Evolutionary conservation across 306 rosid genomes (phyloP).

Genomic region (Styphnolobium japonicum): DNA sequence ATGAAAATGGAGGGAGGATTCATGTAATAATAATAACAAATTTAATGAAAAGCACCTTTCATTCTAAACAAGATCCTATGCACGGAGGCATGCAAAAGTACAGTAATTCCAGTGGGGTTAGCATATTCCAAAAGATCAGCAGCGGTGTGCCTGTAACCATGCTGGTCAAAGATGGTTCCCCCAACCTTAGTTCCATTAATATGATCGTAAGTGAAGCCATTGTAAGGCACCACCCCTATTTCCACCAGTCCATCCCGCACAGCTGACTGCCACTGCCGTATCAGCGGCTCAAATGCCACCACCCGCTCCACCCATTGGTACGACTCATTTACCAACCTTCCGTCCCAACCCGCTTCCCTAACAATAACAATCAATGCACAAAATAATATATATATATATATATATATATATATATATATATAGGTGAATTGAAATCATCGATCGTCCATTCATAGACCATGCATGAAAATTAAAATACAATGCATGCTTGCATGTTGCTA

Average conservation of each 20-base stretch:
- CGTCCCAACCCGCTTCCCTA: slow-evolving; percentile 65
- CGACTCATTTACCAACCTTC: slow-evolving; percentile 51
- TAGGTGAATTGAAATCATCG: too few species aligned
- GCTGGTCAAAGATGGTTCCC: slow-evolving; percentile 61
- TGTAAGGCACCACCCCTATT: slow-evolving; percentile 53
- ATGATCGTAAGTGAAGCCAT: slow-evolving; percentile 75
- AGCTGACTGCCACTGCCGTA: slow-evolving; percentile 67
- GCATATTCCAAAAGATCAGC: slow-evolving; percentile 70
- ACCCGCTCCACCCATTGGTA: slow-evolving; percentile 69
- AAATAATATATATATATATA: too few species aligned
- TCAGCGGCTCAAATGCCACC: slow-evolving; percentile 55
- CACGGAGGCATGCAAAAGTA: slow-evolving; percentile 60
- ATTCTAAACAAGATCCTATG: slow-evolving; percentile 41
- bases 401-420: too few species aligned
- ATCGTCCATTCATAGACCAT: too few species aligned
- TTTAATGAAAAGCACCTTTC: neutral
- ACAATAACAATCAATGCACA: neutral
- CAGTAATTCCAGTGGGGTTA: slow-evolving; percentile 39
- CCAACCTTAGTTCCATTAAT: slow-evolving; percentile 71
- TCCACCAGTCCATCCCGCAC: slow-evolving; percentile 54
- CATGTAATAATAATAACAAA: too few species aligned
- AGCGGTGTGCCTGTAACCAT: slow-evolving; percentile 67
- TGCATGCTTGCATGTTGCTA: neutral
- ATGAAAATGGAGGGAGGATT: too few species aligned
- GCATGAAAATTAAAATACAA: too few species aligned